A percentile compares a stretch with the other conserved stretches of the same genome.
Evolutionary conservation across 306 rosid genomes (phyloP).

Genomic region (Boehmeria nivea): DNA sequence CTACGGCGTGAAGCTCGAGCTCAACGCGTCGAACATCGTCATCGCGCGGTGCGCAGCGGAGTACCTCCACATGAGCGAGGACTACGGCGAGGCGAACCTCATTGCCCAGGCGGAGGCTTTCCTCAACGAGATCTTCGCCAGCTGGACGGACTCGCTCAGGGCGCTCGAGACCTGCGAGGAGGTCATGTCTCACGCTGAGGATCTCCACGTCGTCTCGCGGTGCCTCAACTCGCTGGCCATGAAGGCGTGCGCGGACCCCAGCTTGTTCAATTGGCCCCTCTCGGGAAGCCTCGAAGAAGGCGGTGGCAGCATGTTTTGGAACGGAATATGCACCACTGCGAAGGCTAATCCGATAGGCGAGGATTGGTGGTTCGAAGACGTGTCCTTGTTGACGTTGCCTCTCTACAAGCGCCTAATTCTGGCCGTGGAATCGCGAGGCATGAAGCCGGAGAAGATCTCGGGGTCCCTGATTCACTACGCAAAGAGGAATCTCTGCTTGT

Average conservation of each 20-base stretch:
- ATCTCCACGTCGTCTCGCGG: conserved; percentile 69
- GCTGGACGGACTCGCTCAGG: conserved; percentile 71
- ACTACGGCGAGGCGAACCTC: conserved; percentile 70
- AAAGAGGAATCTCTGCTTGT: conserved; percentile 50
- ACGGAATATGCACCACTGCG: conserved; percentile 46
- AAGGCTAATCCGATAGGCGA: conserved; percentile 41
- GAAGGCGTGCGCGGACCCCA: conserved; percentile 66
- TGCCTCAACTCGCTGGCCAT: conserved; percentile 69
- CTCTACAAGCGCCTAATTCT: conserved; percentile 56
- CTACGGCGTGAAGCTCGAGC: conserved; percentile 77
- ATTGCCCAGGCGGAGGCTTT: conserved; percentile 55
- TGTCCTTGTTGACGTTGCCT: conserved; percentile 46
- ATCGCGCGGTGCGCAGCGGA: conserved; percentile 69
- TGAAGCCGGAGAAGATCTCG: conserved; percentile 52
- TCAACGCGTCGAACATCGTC: conserved; percentile 61
- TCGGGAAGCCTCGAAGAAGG: conserved; percentile 24
- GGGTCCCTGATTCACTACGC: conserved; percentile 75
- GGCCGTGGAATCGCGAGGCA: conserved; percentile 48
- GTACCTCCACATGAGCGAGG: conserved; percentile 70
- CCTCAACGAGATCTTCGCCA: conserved; percentile 52
- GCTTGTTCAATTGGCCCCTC: conserved; percentile 52
- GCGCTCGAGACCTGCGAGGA: conserved; percentile 76
- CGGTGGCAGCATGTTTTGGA: conserved; percentile 52
- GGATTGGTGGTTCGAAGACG: conserved; percentile 93
- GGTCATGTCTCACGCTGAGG: conserved; percentile 58